A percentile compares a stretch with the other conserved stretches of the same genome.
phyloP scores from a whole-genome alignment of 23 red algal species.

The Gracilaria vermiculophylla region DNA sequence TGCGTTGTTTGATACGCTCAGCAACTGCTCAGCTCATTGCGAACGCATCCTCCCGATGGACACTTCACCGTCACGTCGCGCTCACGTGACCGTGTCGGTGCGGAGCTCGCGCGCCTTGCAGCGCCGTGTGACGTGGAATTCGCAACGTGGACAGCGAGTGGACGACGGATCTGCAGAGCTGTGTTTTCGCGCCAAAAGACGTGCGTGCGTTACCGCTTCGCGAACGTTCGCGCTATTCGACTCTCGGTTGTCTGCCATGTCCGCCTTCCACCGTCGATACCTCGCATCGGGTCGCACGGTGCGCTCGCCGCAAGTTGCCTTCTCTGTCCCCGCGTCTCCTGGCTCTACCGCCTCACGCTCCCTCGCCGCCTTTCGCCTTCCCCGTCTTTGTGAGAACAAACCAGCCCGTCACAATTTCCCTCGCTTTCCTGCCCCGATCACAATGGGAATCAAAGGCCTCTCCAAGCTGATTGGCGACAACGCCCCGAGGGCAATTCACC shows the following conservation, averaged over 20 bases:
- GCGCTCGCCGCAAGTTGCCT: neutral
- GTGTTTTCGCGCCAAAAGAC: neutral
- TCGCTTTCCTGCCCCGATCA: neutral
- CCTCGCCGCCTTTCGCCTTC: neutral
- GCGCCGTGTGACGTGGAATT: too few relatives aligned
- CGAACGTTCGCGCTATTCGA: neutral
- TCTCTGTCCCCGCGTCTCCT: neutral
- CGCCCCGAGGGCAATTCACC: conserved; percentile 68
- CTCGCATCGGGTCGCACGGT: too few relatives aligned
- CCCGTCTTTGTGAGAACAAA: neutral
- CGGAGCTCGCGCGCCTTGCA: neutral
- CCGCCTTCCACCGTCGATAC: too few relatives aligned
- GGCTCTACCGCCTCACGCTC: neutral
- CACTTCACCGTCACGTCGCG: too few relatives aligned
- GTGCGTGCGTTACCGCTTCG: neutral
- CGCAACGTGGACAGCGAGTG: neutral
- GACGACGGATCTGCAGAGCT: neutral
- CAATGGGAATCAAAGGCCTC: conserved; percentile 95
- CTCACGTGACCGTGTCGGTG: neutral
- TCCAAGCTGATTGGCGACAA: conserved; percentile 95
- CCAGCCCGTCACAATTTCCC: neutral
- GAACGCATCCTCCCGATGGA: too few relatives aligned
- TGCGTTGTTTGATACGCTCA: too few relatives aligned
- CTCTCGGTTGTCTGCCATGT: neutral
- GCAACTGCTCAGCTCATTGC: too few relatives aligned